Evolutionary conservation across 257 asterid species (phyloP).

Genomic region (Primulina eburnea): DNA sequence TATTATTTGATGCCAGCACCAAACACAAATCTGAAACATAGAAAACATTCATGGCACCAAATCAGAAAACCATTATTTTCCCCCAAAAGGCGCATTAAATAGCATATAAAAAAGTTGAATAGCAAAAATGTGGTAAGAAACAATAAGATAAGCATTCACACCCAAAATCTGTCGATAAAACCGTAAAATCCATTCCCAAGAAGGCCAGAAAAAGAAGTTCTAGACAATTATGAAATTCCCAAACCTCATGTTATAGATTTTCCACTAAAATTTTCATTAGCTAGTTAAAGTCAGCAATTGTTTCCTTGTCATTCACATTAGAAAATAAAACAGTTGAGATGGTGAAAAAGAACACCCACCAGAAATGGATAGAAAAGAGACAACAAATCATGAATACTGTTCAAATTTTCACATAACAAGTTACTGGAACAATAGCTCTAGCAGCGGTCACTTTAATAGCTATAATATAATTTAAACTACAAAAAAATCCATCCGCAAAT

Average conservation of each 20-base stretch:
- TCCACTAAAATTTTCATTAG: background rate
- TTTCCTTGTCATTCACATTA: background rate
- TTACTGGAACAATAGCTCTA: background rate
- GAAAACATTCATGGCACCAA: constrained; percentile 13
- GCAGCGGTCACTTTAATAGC: background rate
- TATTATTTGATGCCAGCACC: constrained; percentile 99
- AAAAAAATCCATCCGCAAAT: background rate
- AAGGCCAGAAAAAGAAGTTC: background rate
- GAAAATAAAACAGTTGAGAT: background rate
- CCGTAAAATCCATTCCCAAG: background rate
- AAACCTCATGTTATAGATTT: background rate
- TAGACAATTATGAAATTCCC: background rate
- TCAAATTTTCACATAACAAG: background rate
- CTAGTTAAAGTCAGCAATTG: background rate
- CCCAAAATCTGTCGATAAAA: background rate
- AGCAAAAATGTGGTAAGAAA: constrained; percentile 1
- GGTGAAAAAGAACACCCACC: background rate
- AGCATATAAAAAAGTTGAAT: background rate
- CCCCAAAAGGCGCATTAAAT: background rate
- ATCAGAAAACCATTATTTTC: constrained; percentile 11
- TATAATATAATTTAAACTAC: background rate
- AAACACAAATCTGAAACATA: constrained; percentile 71
- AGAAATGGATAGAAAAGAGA: background rate
- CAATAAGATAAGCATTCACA: background rate
- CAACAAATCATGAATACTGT: no score